Percentiles rank a stretch among this genome's conserved stretches.
Evolutionary conservation across 108 stramenopile species (phyloP).

Genomic region (Pseudonitzschia pungens): DNA sequence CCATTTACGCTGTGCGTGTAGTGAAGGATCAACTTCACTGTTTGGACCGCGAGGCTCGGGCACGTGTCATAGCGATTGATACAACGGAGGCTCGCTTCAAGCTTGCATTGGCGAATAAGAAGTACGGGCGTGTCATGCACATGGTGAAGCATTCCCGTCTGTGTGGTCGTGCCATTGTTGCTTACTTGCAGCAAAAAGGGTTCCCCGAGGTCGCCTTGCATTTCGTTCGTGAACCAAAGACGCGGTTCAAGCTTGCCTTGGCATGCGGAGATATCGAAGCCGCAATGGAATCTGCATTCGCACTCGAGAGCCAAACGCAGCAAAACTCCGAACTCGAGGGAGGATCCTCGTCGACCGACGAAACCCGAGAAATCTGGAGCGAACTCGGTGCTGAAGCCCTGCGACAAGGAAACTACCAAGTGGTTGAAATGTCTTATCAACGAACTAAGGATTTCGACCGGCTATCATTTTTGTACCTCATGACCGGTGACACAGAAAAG

Average conservation of each 20-base stretch:
- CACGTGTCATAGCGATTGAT: slow-evolving; percentile 87
- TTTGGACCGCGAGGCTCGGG: slow-evolving; percentile 94
- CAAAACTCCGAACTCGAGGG: slow-evolving; percentile 18
- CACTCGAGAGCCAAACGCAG: slow-evolving; percentile 66
- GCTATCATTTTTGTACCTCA: slow-evolving; percentile 95
- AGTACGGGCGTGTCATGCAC: slow-evolving; percentile 97
- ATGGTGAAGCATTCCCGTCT: slow-evolving; percentile 93
- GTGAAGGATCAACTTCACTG: slow-evolving; percentile 90
- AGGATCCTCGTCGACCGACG: slow-evolving; percentile 36
- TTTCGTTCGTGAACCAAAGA: slow-evolving; percentile 95
- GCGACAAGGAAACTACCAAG: slow-evolving; percentile 95
- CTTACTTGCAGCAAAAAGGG: slow-evolving; percentile 96
- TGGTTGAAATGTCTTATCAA: slow-evolving; percentile 99
- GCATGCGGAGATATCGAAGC: slow-evolving; percentile 99
- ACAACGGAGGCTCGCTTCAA: slow-evolving; percentile 97
- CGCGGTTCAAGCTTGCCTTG: slow-evolving; percentile 94
- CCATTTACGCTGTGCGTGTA: slow-evolving; percentile 91
- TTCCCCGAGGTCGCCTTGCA: slow-evolving; percentile 99
- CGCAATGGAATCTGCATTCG: slow-evolving; percentile 95
- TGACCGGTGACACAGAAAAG: slow-evolving; percentile 93
- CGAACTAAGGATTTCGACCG: slow-evolving; percentile 97
- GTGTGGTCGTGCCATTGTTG: slow-evolving; percentile 96
- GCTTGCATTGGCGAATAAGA: slow-evolving; percentile 84
- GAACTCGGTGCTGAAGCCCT: slow-evolving; percentile 94
- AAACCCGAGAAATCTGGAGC: slow-evolving; percentile 88